Percentiles rank a stretch among this genome's conserved stretches.
These are phyloP conservation scores for Phlebiopsis gigantea DNA, from an alignment of 768 basidiomycete genomes.

Conservation along the genomic window DNA sequence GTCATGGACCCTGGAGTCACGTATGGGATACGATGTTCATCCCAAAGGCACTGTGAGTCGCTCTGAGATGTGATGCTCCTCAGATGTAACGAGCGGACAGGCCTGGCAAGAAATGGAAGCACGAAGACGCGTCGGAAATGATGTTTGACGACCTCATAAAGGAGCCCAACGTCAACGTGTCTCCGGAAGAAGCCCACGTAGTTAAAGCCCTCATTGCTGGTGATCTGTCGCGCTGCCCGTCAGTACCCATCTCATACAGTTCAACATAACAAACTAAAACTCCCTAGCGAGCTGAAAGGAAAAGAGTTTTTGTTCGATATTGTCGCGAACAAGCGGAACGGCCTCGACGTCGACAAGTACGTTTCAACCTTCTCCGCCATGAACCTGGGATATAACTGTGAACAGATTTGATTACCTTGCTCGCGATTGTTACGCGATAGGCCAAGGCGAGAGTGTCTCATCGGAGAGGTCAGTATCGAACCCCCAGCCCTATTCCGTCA, in stretches of 20 bases:
- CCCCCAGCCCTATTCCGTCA: slow-evolving; percentile 19
- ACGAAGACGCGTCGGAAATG: slow-evolving; percentile 77
- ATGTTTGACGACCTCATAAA: slow-evolving; percentile 70
- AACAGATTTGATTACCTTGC: slow-evolving; percentile 77
- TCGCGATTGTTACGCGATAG: slow-evolving; percentile 68
- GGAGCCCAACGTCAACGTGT: slow-evolving; percentile 45
- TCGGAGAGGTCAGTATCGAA: too few relatives aligned
- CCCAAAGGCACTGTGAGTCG: slow-evolving; percentile 53
- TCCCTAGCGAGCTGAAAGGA: slow-evolving; percentile 27
- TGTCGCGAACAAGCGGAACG: slow-evolving; percentile 76
- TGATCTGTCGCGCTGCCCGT: slow-evolving; percentile 47
- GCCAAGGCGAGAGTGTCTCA: slow-evolving; percentile 52
- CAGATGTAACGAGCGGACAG: slow-evolving; percentile 24
- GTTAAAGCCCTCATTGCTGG: slow-evolving; percentile 81
- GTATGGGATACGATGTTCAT: slow-evolving; percentile 79
- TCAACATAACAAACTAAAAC: not conserved
- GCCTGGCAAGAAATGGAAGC: slow-evolving; percentile 52
- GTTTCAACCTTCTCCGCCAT: slow-evolving; percentile 7
- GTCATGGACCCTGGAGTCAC: slow-evolving; percentile 84
- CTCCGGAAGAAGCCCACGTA: slow-evolving; percentile 45
- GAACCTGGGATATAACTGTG: not conserved
- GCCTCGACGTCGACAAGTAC: slow-evolving; percentile 84
- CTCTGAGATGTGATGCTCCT: not conserved
- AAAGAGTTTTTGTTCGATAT: slow-evolving; percentile 81
- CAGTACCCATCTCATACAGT: slow-evolving; percentile 18